Evolutionary conservation across 2,329 filamentous ascomycete genomes (phyloP), one percentile per base, ranked within the genome.

Genomic region (Cadophora gregata): DNA sequence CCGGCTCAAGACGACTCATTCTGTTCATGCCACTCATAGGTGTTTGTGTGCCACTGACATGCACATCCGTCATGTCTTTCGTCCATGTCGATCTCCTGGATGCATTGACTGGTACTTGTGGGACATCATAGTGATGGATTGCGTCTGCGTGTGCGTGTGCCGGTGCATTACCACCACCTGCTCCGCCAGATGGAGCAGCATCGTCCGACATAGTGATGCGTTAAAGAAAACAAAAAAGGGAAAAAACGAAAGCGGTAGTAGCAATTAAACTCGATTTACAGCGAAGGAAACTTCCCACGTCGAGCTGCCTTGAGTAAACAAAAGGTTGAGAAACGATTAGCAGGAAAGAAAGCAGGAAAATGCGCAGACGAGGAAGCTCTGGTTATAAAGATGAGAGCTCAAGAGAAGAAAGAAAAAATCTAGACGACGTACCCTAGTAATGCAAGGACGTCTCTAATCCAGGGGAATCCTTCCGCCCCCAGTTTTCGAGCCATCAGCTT

Each of bases 201-300:
- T 72, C 70, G 45, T 72, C 70, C 5, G 68, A 62, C 70, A 72
- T 72, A 42, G 36, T 51, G 42, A 24, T 38, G 33, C 45, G 47
- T 59, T 62, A 53, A 64, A 62, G 38, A 25, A 48, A 38, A 14
- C 9, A 29, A 45, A 63, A 24, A 50, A 27, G 12, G 25, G 24
- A 31, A 45, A 56, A 16, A 62, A 68, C 21, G 16, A 61, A 60
- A 58, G 33, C 5, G 53, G 45, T 55, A 16, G 38, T n/a, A 33
- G 9, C 55, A 47, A 38, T 27, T 42, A n/a, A 42, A 16, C 38
- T 48, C 25, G 36, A 56, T 19, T 29, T 29, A 42, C n/a, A 47
- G 36, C 6, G 48, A 38, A 62, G 48, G 38, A 63, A 31, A 64
- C 29, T 45, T 60, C 42, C 21, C 27, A 58, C 33, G 29, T 31